A percentile compares a stretch with the other conserved stretches of the same genome.
phyloP scores from a whole-genome alignment of 108 stramenopile species.

The Cyclotella cryptica region DNA sequence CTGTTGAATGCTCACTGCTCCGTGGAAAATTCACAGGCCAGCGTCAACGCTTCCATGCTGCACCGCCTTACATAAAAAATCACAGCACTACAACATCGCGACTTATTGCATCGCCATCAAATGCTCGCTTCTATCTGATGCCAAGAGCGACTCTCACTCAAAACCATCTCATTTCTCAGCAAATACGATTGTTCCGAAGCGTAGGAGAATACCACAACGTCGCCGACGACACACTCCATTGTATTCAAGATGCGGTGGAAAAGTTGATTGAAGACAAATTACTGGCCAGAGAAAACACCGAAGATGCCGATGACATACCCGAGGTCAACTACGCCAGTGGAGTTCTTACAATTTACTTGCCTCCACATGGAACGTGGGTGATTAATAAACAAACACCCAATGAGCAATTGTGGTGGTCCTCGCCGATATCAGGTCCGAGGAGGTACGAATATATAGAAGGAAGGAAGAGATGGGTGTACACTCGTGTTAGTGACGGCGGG shows the following conservation, averaged over 20 bases:
- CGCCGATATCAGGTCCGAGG: conserved; percentile 90
- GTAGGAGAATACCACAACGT: conserved; percentile 83
- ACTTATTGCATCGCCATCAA: too few relatives aligned
- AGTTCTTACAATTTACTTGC: conserved; percentile 77
- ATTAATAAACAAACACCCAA: conserved; percentile 98
- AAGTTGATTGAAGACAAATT: conserved; percentile 65
- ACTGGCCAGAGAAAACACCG: conserved; percentile 4
- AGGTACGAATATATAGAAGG: conserved; percentile 87
- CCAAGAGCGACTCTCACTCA: not conserved
- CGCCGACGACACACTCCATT: conserved; percentile 89
- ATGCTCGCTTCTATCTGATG: too few relatives aligned
- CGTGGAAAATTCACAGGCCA: too few relatives aligned
- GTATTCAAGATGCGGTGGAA: conserved; percentile 90
- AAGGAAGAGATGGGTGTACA: conserved; percentile 73
- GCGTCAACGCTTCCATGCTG: too few relatives aligned
- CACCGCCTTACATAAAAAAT: too few relatives aligned
- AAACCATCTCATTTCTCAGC: not conserved
- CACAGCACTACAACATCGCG: too few relatives aligned
- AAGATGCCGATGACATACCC: conserved; percentile 47
- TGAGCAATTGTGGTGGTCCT: conserved; percentile 89
- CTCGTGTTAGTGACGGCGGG: conserved; percentile 58
- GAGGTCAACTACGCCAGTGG: conserved; percentile 79
- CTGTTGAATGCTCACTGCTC: too few relatives aligned
- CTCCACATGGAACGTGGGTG: conserved; percentile 92
- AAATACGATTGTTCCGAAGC: conserved; percentile 58